phyloP scores from a whole-genome alignment of 78 protist species.

The Dictyostelium firmibasis region DNA sequence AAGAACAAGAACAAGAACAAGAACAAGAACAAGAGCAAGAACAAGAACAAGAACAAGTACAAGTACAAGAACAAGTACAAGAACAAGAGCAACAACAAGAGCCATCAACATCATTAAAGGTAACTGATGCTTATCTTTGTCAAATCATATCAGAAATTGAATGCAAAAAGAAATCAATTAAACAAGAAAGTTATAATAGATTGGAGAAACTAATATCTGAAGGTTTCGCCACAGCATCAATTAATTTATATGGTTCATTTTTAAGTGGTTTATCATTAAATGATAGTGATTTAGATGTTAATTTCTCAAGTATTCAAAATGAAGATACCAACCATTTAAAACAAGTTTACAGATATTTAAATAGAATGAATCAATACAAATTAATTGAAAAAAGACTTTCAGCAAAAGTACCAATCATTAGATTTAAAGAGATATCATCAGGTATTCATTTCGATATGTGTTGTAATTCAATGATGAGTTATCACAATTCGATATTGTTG shows the following conservation, averaged over 20 bases:
- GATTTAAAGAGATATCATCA: not conserved
- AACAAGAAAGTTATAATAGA: not conserved
- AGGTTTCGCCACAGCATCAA: not conserved
- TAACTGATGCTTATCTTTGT: not conserved
- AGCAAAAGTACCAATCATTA: constrained; percentile 42
- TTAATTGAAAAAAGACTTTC: not conserved
- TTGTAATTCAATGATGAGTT: not conserved
- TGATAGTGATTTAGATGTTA: constrained; percentile 11
- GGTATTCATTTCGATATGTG: constrained; percentile 44
- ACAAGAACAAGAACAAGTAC: no score
- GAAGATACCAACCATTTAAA: not conserved
- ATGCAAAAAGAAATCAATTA: not conserved
- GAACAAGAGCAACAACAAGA: no score
- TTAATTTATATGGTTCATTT: constrained; percentile 1
- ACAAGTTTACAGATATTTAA: not conserved
- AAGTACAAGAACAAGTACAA: no score
- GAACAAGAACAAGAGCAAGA: no score
- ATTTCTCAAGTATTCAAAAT: not conserved
- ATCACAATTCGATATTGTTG: constrained; percentile 16
- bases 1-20: no score
- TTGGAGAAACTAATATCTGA: not conserved
- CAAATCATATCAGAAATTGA: not conserved
- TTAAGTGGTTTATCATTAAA: not conserved
- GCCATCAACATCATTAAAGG: not conserved
- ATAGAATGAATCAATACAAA: not conserved